A percentile compares a stretch with the other conserved stretches of the same genome.
Conservation (phyloP, 2,329 filamentous ascomycete species). For the Hypoxylon sp. region DNA sequence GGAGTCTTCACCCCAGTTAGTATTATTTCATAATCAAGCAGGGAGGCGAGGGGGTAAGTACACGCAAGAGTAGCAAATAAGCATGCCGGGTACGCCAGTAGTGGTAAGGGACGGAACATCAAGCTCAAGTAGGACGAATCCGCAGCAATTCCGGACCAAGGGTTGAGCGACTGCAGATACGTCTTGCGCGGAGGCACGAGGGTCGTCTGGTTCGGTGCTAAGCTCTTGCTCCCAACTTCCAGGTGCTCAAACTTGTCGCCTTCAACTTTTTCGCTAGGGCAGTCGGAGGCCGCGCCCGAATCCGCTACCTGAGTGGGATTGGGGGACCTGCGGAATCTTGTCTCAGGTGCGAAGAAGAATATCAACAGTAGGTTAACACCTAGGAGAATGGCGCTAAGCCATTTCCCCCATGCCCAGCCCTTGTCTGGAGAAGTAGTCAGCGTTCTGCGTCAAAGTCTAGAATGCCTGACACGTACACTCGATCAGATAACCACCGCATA, state of each 20-base stretch:
- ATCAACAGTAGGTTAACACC: slow-evolving; percentile 27
- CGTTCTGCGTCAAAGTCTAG: background rate
- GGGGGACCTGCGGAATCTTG: slow-evolving; percentile 13
- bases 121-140: slow-evolving; percentile 11
- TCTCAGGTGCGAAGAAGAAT: slow-evolving; percentile 28
- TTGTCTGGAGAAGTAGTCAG: background rate
- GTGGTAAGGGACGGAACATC: slow-evolving; percentile 22
- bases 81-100: slow-evolving; percentile 26
- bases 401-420: slow-evolving; percentile 27
- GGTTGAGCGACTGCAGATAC: slow-evolving; percentile 15
- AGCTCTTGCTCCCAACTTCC: background rate
- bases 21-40: background rate
- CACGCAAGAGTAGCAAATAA: slow-evolving; percentile 22
- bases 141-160: slow-evolving; percentile 20
- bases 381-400: slow-evolving; percentile 23
- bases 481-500: slow-evolving; percentile 23
- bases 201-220: background rate
- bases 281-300: background rate
- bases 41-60: background rate
- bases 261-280: slow-evolving; percentile 5
- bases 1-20: slow-evolving; percentile 22
- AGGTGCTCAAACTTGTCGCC: slow-evolving; percentile 5
- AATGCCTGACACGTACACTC: slow-evolving; percentile 3
- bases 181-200: slow-evolving; percentile 4
- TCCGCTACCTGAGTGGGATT: background rate